A percentile compares a stretch with the other conserved stretches of the same genome.
phyloP scores from a whole-genome alignment of 306 rosid genomes.

The Casuarina cunninghamiana region DNA sequence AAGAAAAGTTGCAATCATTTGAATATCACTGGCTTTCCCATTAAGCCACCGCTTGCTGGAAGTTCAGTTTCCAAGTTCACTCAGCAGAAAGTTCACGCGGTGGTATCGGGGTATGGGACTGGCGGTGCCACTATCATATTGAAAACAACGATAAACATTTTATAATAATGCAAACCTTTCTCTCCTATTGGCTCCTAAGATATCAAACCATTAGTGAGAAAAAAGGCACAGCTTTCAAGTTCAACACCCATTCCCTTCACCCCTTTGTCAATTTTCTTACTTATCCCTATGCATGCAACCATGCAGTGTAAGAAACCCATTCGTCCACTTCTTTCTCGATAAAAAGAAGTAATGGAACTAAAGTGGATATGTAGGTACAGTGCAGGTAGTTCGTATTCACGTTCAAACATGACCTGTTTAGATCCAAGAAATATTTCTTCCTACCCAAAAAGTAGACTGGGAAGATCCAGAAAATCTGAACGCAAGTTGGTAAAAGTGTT shows the following conservation, averaged over 20 bases:
- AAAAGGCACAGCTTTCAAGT: no score
- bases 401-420: not conserved
- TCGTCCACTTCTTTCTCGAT: not conserved
- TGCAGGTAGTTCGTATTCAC: not conserved
- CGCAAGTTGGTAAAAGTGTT: not conserved
- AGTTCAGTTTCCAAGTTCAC: constrained; percentile 19
- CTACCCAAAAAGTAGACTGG: not conserved
- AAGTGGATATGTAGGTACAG: not conserved
- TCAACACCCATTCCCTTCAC: no score
- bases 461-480: not conserved
- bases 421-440: not conserved
- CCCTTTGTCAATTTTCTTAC: no score
- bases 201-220: not conserved
- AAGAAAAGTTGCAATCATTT: constrained; percentile 33
- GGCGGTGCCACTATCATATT: constrained; percentile 43
- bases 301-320: not conserved
- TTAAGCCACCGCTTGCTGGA: constrained; percentile 20
- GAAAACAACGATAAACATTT: not conserved
- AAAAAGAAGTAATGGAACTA: not conserved
- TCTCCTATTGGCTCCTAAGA: not conserved
- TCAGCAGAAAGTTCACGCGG: constrained; percentile 39
- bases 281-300: not conserved
- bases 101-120: constrained; percentile 40
- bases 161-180: not conserved
- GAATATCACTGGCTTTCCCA: constrained; percentile 24